A percentile compares a stretch with the other conserved stretches of the same genome.
These are phyloP conservation scores for Chlorencoelia australis DNA, from an alignment of 2,329 filamentous ascomycete species.

Conservation along the genomic window DNA sequence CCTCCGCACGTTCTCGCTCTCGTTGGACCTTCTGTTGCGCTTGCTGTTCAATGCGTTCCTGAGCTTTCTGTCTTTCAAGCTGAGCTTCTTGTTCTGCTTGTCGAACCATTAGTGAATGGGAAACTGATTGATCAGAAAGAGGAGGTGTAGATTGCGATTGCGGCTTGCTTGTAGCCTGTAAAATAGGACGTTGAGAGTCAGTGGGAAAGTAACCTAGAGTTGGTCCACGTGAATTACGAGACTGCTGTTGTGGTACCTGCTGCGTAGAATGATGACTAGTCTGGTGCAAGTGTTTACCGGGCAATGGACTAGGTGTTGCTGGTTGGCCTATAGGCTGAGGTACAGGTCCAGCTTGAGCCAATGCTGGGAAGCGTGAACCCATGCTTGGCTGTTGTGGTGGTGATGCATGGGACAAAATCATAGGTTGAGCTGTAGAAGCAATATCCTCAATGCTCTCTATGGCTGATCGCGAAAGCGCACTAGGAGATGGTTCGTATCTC, in stretches of 20 bases:
- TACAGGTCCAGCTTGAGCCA: conserved; percentile 26
- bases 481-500: conserved; percentile 38
- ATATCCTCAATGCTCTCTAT: conserved; percentile 38
- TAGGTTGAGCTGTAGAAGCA: conserved; percentile 14
- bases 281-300: conserved; percentile 19
- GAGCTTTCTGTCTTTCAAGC: conserved; percentile 21
- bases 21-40: conserved; percentile 15
- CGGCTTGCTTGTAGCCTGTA: conserved; percentile 9
- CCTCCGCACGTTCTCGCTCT: conserved; percentile 8
- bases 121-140: conserved; percentile 8
- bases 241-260: conserved; percentile 14
- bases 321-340: conserved; percentile 19
- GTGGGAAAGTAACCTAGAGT: conserved; percentile 22
- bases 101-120: conserved; percentile 17
- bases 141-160: conserved; percentile 9
- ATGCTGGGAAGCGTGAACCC: conserved; percentile 22
- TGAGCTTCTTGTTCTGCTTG: conserved; percentile 24
- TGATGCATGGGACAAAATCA: conserved; percentile 18
- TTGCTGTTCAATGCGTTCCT: conserved; percentile 19
- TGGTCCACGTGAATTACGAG: conserved; percentile 18
- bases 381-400: conserved; percentile 18
- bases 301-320: conserved; percentile 15
- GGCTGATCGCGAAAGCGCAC: conserved; percentile 35
- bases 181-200: conserved; percentile 16
- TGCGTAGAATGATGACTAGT: conserved; percentile 21